A percentile compares a stretch with the other conserved stretches of the same genome.
These are phyloP conservation scores for Solanum gracilifrons DNA, from an alignment of 257 asterid genomes.

Conservation along the genomic window DNA sequence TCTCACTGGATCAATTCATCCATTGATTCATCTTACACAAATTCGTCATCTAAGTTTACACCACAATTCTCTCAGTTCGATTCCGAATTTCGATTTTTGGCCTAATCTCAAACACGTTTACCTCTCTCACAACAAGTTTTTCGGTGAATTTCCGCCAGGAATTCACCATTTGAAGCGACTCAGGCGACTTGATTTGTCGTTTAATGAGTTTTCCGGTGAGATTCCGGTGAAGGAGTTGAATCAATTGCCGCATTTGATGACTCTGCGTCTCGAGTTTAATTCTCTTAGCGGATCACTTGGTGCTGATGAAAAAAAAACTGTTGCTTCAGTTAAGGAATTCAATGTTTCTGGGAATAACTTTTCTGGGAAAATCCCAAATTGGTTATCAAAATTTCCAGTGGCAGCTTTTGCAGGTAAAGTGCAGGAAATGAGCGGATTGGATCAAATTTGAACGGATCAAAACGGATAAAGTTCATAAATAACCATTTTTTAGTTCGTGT, in stretches of 20 bases:
- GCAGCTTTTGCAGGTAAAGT: conserved; percentile 9
- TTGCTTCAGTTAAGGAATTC: not conserved
- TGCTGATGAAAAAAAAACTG: not conserved
- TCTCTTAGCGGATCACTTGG: conserved; percentile 14
- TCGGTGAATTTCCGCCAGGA: conserved; percentile 14
- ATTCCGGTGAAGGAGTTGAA: conserved; percentile 19
- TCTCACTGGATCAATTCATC: conserved; percentile 17
- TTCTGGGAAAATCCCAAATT: conserved; percentile 14
- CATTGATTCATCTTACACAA: conserved; percentile 4
- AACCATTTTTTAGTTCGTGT: not conserved
- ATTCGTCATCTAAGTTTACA: conserved; percentile 27
- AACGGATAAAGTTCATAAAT: not conserved
- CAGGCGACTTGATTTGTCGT: conserved; percentile 22
- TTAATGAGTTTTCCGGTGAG: conserved; percentile 12
- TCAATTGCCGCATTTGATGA: conserved; percentile 18
- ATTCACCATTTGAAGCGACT: conserved; percentile 6
- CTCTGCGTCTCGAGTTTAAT: conserved; percentile 22
- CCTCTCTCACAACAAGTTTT: conserved; percentile 21
- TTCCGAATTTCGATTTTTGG: conserved; percentile 12
- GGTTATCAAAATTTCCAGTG: conserved; percentile 19
- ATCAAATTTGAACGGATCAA: not conserved
- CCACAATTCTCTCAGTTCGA: conserved; percentile 15
- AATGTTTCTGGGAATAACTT: conserved; percentile 19
- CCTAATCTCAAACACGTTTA: conserved; percentile 19
- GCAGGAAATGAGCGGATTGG: not conserved